These are phyloP conservation scores for Paraphoma sp. DNA, from an alignment of 2,329 filamentous ascomycete genomes.

Conservation along the genomic window DNA sequence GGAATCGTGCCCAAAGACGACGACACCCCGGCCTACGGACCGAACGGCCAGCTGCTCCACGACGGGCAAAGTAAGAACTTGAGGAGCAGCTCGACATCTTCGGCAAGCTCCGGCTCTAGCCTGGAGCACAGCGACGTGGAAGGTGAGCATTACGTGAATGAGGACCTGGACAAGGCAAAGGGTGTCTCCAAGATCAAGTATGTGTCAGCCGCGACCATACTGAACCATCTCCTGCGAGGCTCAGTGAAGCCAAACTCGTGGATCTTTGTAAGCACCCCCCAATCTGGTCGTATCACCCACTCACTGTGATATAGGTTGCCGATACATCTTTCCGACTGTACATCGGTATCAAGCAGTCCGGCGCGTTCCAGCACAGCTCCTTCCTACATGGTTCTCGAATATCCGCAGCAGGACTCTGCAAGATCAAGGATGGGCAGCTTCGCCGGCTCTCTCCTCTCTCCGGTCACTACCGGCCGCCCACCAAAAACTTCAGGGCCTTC, in stretches of 20 bases:
- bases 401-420: slow-evolving; percentile 82
- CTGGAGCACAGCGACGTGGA: slow-evolving; percentile 64
- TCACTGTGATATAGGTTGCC: slow-evolving; percentile 57
- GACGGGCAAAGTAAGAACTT: slow-evolving; percentile 30
- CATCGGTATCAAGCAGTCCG: slow-evolving; percentile 87
- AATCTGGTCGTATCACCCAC: neutral
- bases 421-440: slow-evolving; percentile 82
- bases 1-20: slow-evolving; percentile 59
- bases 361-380: slow-evolving; percentile 88
- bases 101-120: slow-evolving; percentile 42
- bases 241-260: slow-evolving; percentile 86
- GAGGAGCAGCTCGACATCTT: slow-evolving; percentile 31
- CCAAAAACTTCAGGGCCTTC: slow-evolving; percentile 83
- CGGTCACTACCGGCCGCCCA: slow-evolving; percentile 86
- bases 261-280: slow-evolving; percentile 72
- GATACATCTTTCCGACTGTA: slow-evolving; percentile 87
- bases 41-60: slow-evolving; percentile 30
- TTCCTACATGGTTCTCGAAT: slow-evolving; percentile 86
- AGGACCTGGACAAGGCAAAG: slow-evolving; percentile 66
- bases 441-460: slow-evolving; percentile 70
- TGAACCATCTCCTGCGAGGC: slow-evolving; percentile 80
- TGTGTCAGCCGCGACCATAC: slow-evolving; percentile 73
- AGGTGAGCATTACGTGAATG: slow-evolving; percentile 69
- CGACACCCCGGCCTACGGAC: slow-evolving; percentile 50
- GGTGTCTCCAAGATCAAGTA: slow-evolving; percentile 69